Conservation (phyloP, 2,329 filamentous ascomycete genomes). For the Tympanopsis confertula region DNA sequence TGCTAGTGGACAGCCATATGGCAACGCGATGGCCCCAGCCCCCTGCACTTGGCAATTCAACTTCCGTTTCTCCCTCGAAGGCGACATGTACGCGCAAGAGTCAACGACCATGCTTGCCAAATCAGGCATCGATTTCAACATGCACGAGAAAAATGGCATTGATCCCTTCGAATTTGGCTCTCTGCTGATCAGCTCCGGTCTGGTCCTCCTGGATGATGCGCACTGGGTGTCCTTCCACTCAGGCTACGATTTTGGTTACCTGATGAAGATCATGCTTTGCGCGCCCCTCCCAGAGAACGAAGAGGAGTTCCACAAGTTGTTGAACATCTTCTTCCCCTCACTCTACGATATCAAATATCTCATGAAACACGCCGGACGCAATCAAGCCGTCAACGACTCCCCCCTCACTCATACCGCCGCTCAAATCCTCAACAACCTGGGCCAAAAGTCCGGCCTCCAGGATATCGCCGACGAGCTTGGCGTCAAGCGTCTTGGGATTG, state of each 20-base stretch:
- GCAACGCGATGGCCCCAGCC: conserved; percentile 34
- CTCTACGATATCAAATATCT: conserved; percentile 67
- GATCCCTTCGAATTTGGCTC: conserved; percentile 57
- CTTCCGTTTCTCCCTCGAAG: conserved; percentile 60
- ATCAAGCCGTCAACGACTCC: conserved; percentile 33
- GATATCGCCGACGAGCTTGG: conserved; percentile 61
- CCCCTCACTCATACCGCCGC: conserved; percentile 36
- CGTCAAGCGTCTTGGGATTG: conserved; percentile 52
- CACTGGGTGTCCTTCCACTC: conserved; percentile 69
- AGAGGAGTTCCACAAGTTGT: conserved; percentile 52
- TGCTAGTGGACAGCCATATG: conserved; percentile 33
- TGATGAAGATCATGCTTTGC: conserved; percentile 60
- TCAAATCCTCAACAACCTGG: conserved; percentile 47
- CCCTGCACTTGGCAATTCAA: conserved; percentile 71
- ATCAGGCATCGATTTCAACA: conserved; percentile 56
- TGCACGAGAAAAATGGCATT: conserved; percentile 56
- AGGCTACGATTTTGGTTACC: conserved; percentile 66
- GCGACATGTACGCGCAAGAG: conserved; percentile 66
- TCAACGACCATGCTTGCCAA: conserved; percentile 58
- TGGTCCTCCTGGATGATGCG: conserved; percentile 56
- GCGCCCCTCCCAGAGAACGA: conserved; percentile 56
- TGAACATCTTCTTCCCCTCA: conserved; percentile 60
- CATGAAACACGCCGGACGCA: conserved; percentile 50
- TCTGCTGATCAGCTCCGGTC: conserved; percentile 56
- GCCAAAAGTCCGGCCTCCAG: conserved; percentile 56